Percentiles rank a stretch among this genome's conserved stretches.
Conservation (phyloP, 176 grass and related monocot species). For the Zoysia pacifica region DNA sequence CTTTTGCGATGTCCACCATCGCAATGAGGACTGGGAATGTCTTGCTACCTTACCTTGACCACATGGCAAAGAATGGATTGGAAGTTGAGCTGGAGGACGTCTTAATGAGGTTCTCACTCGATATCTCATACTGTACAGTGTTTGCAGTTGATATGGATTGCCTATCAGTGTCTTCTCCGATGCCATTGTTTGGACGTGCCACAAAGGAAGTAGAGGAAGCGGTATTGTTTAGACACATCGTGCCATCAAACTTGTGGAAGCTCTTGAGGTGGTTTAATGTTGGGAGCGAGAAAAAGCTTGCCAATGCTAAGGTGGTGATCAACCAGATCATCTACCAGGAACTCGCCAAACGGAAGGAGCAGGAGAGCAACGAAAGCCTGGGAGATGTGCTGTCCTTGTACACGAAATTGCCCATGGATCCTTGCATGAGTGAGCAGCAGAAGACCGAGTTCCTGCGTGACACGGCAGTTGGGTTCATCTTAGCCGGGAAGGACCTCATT, state of each 20-base stretch:
- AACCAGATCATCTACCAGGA: conserved; percentile 46
- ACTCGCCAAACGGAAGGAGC: conserved; percentile 45
- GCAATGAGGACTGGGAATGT: conserved; percentile 34
- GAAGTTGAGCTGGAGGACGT: conserved; percentile 57
- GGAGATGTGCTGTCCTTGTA: conserved; percentile 51
- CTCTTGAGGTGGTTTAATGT: conserved; percentile 58
- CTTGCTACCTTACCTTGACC: conserved; percentile 58
- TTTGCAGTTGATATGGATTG: conserved; percentile 54
- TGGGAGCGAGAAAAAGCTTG: conserved; percentile 60
- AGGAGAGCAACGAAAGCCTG: conserved; percentile 8
- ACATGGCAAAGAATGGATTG: conserved; percentile 29
- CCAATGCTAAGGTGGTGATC: conserved; percentile 52
- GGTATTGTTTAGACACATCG: conserved; percentile 54
- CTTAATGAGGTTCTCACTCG: conserved; percentile 60
- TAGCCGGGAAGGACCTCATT: conserved; percentile 58
- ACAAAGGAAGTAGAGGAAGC: conserved; percentile 61
- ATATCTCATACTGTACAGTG: conserved; percentile 55
- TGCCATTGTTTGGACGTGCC: conserved; percentile 47
- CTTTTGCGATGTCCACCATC: conserved; percentile 45
- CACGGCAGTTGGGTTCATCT: conserved; percentile 51
- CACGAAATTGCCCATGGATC: conserved; percentile 33
- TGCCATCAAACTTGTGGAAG: conserved; percentile 56
- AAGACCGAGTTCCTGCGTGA: conserved; percentile 47
- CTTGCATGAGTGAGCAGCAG: conserved; percentile 34
- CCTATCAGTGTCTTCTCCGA: conserved; percentile 44